Percentiles rank a stretch among this genome's conserved stretches.
Conservation (phyloP, 2,329 filamentous ascomycete species). For the Colletotrichum abscissum region DNA sequence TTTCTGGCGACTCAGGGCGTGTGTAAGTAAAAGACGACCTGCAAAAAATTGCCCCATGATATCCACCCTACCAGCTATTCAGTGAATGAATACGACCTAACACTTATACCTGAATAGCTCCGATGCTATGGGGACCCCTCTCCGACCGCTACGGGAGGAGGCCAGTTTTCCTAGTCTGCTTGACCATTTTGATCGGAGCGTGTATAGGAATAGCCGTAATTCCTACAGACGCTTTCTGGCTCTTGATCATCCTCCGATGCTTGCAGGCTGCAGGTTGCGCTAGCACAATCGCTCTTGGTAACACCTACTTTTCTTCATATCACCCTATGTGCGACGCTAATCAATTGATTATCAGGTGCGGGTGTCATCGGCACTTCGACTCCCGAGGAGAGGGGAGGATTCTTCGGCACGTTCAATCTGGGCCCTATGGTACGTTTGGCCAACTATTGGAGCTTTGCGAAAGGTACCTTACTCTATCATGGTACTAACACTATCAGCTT, state of each 20-base stretch:
- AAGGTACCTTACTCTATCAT: not conserved
- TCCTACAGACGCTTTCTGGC: constrained; percentile 45
- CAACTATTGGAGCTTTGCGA: no score
- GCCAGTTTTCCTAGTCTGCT: constrained; percentile 43
- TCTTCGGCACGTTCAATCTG: constrained; percentile 47
- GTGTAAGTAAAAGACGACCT: not conserved
- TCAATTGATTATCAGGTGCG: constrained; percentile 35
- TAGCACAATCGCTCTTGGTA: constrained; percentile 46
- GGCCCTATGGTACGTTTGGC: constrained; percentile 41
- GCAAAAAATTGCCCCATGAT: no score
- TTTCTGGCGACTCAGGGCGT: constrained; percentile 47
- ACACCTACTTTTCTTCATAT: no score
- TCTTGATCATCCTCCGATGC: constrained; percentile 44
- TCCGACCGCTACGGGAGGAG: constrained; percentile 47
- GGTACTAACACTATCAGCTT: constrained; percentile 38
- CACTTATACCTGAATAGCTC: constrained; percentile 29
- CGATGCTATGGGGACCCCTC: constrained; percentile 49
- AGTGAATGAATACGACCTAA: not conserved
- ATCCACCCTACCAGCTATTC: no score
- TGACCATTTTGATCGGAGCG: constrained; percentile 44
- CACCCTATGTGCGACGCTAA: rapidly evolving
- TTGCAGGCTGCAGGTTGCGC: constrained; percentile 47
- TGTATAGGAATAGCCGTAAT: constrained; percentile 47
- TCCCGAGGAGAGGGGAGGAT: constrained; percentile 45
- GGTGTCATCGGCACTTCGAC: constrained; percentile 47